Evolutionary conservation across 257 asterid species (phyloP).

Genomic region (Nicotiana tabacum): DNA sequence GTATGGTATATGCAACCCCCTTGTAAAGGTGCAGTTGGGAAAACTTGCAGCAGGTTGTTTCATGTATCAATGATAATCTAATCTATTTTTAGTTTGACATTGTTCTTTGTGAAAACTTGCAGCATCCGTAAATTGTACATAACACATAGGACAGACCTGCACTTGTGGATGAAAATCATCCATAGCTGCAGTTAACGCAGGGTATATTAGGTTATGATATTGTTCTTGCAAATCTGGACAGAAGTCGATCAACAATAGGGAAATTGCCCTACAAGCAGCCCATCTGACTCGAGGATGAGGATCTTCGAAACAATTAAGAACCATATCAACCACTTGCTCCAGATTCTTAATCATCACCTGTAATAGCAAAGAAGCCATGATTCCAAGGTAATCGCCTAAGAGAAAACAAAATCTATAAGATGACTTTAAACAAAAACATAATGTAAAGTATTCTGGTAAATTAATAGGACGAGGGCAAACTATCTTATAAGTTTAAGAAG

Average conservation of each 20-base stretch:
- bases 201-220: slow-evolving; percentile 67
- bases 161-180: slow-evolving; percentile 95
- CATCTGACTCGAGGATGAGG: slow-evolving; percentile 95
- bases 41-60: neutral
- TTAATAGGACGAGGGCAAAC: neutral
- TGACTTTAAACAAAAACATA: neutral
- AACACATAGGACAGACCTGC: slow-evolving; percentile 47
- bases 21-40: neutral
- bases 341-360: slow-evolving; percentile 84
- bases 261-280: slow-evolving; percentile 92
- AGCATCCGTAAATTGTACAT: neutral
- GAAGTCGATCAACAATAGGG: slow-evolving; percentile 77
- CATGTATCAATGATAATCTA: neutral
- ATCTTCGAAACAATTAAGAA: slow-evolving; percentile 77
- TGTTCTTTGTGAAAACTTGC: neutral
- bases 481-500: neutral
- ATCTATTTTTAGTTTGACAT: neutral
- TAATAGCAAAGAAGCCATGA: slow-evolving; percentile 1
- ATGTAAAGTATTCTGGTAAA: neutral
- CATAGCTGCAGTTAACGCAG: slow-evolving; percentile 76
- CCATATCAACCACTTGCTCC: slow-evolving; percentile 83
- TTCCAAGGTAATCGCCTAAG: neutral
- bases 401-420: neutral
- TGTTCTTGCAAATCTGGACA: slow-evolving; percentile 89
- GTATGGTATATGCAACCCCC: neutral